Evolutionary conservation across 768 basidiomycete genomes (phyloP).

Genomic region (Guyanaporus albipodus): DNA sequence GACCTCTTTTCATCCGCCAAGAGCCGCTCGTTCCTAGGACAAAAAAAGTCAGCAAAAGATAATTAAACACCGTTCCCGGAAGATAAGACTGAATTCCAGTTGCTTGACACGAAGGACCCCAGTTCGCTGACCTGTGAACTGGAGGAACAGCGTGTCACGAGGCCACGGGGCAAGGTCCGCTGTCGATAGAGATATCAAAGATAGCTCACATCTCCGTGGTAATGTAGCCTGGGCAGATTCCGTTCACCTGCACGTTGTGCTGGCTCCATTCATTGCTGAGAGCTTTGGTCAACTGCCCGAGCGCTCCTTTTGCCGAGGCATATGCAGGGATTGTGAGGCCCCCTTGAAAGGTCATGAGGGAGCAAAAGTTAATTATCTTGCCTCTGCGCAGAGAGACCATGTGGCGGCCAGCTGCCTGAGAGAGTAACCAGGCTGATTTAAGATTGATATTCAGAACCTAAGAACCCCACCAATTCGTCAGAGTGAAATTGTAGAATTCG

Average conservation of each 20-base stretch:
- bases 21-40: conserved; percentile 58
- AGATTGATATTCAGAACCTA: conserved; percentile 87
- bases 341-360: conserved; percentile 48
- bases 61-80: conserved; percentile 2
- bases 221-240: conserved; percentile 85
- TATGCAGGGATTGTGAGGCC: conserved; percentile 83
- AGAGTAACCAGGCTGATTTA: conserved; percentile 81
- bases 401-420: conserved; percentile 82
- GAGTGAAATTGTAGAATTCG: conserved; percentile 8
- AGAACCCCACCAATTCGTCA: conserved; percentile 7
- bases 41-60: conserved; percentile 11
- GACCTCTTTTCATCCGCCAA: conserved; percentile 57
- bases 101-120: conserved; percentile 7
- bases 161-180: not conserved
- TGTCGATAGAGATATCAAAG: conserved; percentile 11
- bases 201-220: conserved; percentile 76
- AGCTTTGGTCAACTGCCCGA: conserved; percentile 83
- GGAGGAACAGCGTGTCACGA: conserved; percentile 5
- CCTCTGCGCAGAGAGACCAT: conserved; percentile 75
- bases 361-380: conserved; percentile 69
- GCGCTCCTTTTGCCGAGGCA: conserved; percentile 85
- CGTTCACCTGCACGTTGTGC: conserved; percentile 86
- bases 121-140: conserved; percentile 3
- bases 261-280: conserved; percentile 92
- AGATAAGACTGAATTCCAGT: conserved; percentile 1